These are phyloP conservation scores for Suhomyces pyralidae DNA, from an alignment of 805 yeast species.

Conservation along the genomic window DNA sequence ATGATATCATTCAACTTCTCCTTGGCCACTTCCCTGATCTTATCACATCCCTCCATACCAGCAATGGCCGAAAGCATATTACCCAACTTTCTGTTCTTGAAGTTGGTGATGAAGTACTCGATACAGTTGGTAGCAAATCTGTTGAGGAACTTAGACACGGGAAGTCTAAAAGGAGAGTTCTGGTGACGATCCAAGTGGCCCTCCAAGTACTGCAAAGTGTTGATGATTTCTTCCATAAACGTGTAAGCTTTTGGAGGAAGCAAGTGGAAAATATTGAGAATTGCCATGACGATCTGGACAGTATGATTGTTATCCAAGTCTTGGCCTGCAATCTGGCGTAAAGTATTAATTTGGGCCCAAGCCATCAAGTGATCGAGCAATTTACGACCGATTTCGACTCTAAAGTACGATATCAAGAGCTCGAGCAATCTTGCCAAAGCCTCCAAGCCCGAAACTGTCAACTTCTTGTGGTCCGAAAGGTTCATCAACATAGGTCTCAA, in stretches of 20 bases:
- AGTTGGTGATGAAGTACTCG: conserved; percentile 64
- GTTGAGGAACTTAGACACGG: conserved; percentile 81
- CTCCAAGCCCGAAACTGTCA: conserved; percentile 85
- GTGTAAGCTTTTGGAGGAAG: conserved; percentile 90
- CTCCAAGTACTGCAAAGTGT: conserved; percentile 74
- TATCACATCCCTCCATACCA: conserved; percentile 49
- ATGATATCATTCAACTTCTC: conserved; percentile 49
- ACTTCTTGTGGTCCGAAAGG: conserved; percentile 85
- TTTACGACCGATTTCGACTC: conserved; percentile 94
- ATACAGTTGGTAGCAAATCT: conserved; percentile 75
- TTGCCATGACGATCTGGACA: conserved; percentile 83
- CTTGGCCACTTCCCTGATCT: conserved; percentile 56
- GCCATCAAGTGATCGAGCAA: conserved; percentile 90
- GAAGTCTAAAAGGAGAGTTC: conserved; percentile 85
- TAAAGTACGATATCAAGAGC: conserved; percentile 84
- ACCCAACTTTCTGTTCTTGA: conserved; percentile 62
- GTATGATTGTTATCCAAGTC: conserved; percentile 79
- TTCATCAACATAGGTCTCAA: conserved; percentile 94
- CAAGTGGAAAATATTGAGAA: conserved; percentile 85
- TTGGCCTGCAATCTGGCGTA: conserved; percentile 73
- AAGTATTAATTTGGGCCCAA: conserved; percentile 83
- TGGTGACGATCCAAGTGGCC: conserved; percentile 80
- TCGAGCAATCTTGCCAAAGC: conserved; percentile 87
- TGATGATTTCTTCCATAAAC: conserved; percentile 82
- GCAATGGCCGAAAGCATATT: conserved; percentile 66